Conservation (phyloP, 2,329 filamentous ascomycete species). For the Botrytis pseudocinerea region DNA sequence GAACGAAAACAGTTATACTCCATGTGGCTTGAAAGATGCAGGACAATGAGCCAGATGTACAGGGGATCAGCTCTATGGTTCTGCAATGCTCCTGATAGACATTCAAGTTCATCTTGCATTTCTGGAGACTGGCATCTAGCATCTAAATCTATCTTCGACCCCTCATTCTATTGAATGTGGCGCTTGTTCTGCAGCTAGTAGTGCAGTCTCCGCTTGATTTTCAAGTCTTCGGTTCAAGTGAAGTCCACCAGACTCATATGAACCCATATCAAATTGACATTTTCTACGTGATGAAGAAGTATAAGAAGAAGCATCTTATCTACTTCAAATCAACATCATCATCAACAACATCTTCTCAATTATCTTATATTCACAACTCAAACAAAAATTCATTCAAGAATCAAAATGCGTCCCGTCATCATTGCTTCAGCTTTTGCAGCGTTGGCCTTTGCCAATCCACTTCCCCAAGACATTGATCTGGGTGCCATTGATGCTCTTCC, state of each 20-base stretch:
- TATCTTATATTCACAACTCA: background rate
- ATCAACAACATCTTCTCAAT: background rate
- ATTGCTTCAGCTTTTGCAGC: constrained; percentile 31
- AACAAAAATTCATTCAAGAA: background rate
- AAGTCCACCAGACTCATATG: background rate
- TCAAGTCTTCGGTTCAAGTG: background rate
- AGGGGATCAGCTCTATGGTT: background rate
- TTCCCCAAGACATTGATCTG: constrained; percentile 43
- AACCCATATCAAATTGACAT: background rate
- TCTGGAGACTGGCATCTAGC: background rate
- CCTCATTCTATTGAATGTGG: constrained; percentile 17
- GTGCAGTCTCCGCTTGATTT: background rate
- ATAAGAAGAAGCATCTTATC: constrained; percentile 7
- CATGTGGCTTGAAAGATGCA: background rate
- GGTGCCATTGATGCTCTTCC: constrained; percentile 41
- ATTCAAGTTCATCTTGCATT: background rate
- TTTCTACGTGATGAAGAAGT: background rate
- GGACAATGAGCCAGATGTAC: background rate
- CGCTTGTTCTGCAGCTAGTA: background rate
- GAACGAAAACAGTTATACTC: background rate
- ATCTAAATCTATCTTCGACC: background rate
- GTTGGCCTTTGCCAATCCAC: constrained; percentile 33
- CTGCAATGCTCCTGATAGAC: background rate
- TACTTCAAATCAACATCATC: background rate
- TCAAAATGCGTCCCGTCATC: constrained; percentile 30